Percentiles rank a stretch among this genome's conserved stretches.
These are phyloP conservation scores for Rhodotorula sp. DNA, from an alignment of 1,284 basidiomycete genomes.

Conservation along the genomic window DNA sequence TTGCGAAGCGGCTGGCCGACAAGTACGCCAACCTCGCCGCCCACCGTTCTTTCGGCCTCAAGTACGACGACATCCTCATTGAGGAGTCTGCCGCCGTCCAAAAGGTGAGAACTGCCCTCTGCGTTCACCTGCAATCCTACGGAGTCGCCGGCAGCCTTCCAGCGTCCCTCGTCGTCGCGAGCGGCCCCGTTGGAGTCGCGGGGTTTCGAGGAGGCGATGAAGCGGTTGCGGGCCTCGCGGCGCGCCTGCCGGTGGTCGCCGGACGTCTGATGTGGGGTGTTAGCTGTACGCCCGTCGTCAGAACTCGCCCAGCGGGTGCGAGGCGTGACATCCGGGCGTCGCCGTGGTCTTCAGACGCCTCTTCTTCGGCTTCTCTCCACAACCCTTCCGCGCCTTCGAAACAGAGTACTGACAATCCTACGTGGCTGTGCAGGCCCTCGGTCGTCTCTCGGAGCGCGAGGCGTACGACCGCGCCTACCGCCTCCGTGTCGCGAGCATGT, in stretches of 20 bases:
- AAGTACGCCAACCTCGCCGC: slow-evolving; percentile 81
- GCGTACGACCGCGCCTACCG: slow-evolving; percentile 89
- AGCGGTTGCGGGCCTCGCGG: background rate
- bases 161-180: background rate
- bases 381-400: background rate
- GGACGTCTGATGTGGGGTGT: too few relatives aligned
- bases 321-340: too few relatives aligned
- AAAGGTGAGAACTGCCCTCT: slow-evolving; percentile 59
- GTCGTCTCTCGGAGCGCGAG: slow-evolving; percentile 74
- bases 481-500: slow-evolving; percentile 76
- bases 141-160: background rate
- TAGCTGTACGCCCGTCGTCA: too few relatives aligned
- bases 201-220: background rate
- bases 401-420: background rate
- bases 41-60: too few relatives aligned
- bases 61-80: slow-evolving; percentile 90
- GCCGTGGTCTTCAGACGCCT: too few relatives aligned
- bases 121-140: background rate
- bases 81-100: slow-evolving; percentile 85
- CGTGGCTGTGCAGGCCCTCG: slow-evolving; percentile 63
- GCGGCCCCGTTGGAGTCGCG: background rate
- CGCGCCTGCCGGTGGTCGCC: too few relatives aligned
- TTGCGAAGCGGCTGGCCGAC: slow-evolving; percentile 74
- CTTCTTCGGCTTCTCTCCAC: background rate
- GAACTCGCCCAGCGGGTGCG: too few relatives aligned